phyloP scores from a whole-genome alignment of 768 basidiomycete genomes.

The Tricholoma matsutake region DNA sequence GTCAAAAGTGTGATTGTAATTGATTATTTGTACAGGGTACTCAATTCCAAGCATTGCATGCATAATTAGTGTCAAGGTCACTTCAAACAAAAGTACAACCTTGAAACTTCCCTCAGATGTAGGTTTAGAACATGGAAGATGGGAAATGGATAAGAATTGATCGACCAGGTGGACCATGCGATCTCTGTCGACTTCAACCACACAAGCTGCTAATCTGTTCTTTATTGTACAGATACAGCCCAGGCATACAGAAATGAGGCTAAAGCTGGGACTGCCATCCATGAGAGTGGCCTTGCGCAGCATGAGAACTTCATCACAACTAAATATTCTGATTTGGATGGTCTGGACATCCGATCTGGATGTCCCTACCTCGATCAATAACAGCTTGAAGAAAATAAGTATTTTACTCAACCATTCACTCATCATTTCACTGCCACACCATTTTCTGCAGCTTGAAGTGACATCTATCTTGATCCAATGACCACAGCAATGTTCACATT shows the following conservation, averaged over 20 bases:
- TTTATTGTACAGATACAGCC: conserved; percentile 49
- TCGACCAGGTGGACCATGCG: conserved; percentile 59
- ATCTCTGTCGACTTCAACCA: conserved; percentile 60
- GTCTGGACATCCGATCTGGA: conserved; percentile 54
- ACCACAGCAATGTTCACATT: no score
- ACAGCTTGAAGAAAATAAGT: conserved; percentile 55
- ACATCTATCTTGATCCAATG: no score
- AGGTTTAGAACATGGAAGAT: conserved; percentile 64
- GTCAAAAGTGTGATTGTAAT: not conserved
- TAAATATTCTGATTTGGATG: conserved; percentile 53
- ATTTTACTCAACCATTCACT: not conserved
- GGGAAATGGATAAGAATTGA: conserved; percentile 50
- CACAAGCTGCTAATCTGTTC: conserved; percentile 30
- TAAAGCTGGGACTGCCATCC: conserved; percentile 51
- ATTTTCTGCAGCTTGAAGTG: no score
- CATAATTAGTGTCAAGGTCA: conserved; percentile 4
- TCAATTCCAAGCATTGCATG: conserved; percentile 49
- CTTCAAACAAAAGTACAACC: no score
- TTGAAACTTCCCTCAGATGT: not conserved
- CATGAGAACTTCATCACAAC: conserved; percentile 62
- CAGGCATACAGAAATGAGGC: conserved; percentile 59
- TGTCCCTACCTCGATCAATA: conserved; percentile 49
- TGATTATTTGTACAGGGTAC: conserved; percentile 31
- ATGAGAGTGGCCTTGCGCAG: conserved; percentile 53
- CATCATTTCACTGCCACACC: no score